phyloP scores from a whole-genome alignment of 202 grass and related monocot genomes.

The Alloteropsis angusta region DNA sequence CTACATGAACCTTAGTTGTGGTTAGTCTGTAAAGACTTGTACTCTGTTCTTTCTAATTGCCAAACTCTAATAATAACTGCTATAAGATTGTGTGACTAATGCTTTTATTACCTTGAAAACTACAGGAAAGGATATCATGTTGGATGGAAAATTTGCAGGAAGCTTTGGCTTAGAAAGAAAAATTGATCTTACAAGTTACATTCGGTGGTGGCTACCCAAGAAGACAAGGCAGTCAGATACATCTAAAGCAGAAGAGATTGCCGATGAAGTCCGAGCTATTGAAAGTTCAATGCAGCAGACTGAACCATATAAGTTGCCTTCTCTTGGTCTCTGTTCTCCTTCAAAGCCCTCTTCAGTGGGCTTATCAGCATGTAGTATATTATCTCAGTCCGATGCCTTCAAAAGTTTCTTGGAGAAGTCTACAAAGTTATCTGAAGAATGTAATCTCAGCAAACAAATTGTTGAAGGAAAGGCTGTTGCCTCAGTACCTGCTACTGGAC shows the following conservation, averaged over 20 bases:
- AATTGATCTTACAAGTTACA: conserved; percentile 96
- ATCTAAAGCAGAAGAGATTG: conserved; percentile 51
- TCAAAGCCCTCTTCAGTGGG: conserved; percentile 39
- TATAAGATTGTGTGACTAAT: conserved; percentile 20
- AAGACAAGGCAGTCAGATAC: conserved; percentile 64
- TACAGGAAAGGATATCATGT: conserved; percentile 62
- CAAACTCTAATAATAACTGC: background rate
- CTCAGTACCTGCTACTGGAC: conserved; percentile 32
- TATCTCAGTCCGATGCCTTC: conserved; percentile 77
- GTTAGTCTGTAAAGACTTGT: conserved; percentile 35
- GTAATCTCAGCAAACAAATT: conserved; percentile 44
- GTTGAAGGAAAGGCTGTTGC: conserved; percentile 42
- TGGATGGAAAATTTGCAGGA: conserved; percentile 59
- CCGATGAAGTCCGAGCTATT: conserved; percentile 69
- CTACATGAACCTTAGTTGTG: conserved; percentile 64
- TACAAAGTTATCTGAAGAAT: conserved; percentile 64
- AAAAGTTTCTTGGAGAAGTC: conserved; percentile 75
- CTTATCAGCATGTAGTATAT: conserved; percentile 65
- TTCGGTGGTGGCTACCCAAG: conserved; percentile 92
- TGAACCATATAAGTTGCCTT: conserved; percentile 90
- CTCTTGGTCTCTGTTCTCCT: conserved; percentile 42
- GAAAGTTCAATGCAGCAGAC: conserved; percentile 62
- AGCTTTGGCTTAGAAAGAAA: conserved; percentile 67
- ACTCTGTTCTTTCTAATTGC: background rate
- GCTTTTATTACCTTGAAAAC: conserved; percentile 32